Evolutionary conservation across 306 rosid species (phyloP), one percentile per base, ranked within the genome.

Genomic region (Senna siamea): DNA sequence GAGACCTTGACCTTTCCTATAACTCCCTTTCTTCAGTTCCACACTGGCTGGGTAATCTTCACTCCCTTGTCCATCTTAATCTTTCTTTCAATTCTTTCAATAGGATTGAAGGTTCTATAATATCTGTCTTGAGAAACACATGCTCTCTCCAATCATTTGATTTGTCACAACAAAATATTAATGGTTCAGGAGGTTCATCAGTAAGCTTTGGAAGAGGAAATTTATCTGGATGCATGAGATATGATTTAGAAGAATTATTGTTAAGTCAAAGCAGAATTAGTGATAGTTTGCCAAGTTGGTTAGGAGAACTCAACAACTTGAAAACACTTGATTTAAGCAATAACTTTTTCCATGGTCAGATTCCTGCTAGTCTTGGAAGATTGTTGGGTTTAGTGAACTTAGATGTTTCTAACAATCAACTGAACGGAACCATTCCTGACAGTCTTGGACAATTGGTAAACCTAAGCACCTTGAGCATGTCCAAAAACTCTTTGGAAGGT

Each of bases 281-380:
- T 3, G 52, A 56, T 32, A 37, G 43, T 46, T 76, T 76, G 75
- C 74, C 75, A 7, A 66, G 4, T 14, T 76, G 80, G 80, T 32
- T 68, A 23, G 73, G 75, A n/a, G n/a, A n/a, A n/a, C n/a, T n/a
- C n/a, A n/a, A n/a, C n/a, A n/a, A n/a, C n/a, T n/a, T n/a, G n/a
- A n/a, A n/a, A n/a, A n/a, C n/a, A n/a, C n/a, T n/a, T n/a, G n/a
- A n/a, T n/a, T n/a, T n/a, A n/a, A n/a, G n/a, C n/a, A n/a, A n/a
- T n/a, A n/a, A n/a, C n/a, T n/a, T n/a, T n/a, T n/a, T n/a, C n/a
- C n/a, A n/a, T n/a, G n/a, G n/a, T n/a, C n/a, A n/a, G n/a, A n/a
- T n/a, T n/a, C n/a, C n/a, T n/a, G n/a, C n/a, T n/a, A n/a, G n/a
- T n/a, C n/a, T n/a, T n/a, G n/a, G n/a, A n/a, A n/a, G n/a, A n/a